These are phyloP conservation scores for Saturnispora gosingensis DNA, from an alignment of 805 yeast species.

Conservation along the genomic window DNA sequence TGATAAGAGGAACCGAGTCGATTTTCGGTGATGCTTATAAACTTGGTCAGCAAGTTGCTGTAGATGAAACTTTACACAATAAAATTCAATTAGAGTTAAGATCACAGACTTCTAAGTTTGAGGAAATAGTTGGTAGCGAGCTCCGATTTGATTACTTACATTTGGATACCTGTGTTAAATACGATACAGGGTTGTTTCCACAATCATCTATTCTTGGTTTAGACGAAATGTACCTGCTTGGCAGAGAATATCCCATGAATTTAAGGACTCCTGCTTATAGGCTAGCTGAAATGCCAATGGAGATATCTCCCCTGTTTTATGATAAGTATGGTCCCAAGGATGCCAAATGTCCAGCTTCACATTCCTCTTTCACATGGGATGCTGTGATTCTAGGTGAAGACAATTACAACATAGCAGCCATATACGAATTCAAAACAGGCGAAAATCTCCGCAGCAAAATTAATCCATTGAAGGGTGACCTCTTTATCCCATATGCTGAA, in stretches of 20 bases:
- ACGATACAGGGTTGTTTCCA: not conserved
- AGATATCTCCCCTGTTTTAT: slow-evolving; percentile 27
- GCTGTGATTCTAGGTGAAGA: slow-evolving; percentile 8
- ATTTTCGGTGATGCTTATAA: not conserved
- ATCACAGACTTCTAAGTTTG: not conserved
- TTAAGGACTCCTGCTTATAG: slow-evolving; percentile 35
- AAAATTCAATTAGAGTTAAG: not conserved
- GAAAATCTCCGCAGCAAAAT: not conserved
- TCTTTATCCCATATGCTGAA: slow-evolving; percentile 32
- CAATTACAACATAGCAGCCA: slow-evolving; percentile 1
- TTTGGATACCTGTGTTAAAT: slow-evolving; percentile 12
- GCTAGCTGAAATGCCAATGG: slow-evolving; percentile 14
- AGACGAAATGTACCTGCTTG: slow-evolving; percentile 36
- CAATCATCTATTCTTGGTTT: slow-evolving; percentile 32
- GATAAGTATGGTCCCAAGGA: slow-evolving; percentile 17
- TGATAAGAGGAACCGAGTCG: not conserved
- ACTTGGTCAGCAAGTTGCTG: not conserved
- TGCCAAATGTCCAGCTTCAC: not conserved
- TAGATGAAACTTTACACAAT: not conserved
- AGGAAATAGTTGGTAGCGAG: not conserved
- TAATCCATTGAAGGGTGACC: slow-evolving; percentile 18
- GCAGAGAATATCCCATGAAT: slow-evolving; percentile 31
- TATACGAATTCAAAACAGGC: not conserved
- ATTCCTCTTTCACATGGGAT: slow-evolving; percentile 9
- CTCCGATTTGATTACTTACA: slow-evolving; percentile 15